Evolutionary conservation across 352 stramenopile genomes (phyloP).

Genomic region (Aphanomyces astaci): DNA sequence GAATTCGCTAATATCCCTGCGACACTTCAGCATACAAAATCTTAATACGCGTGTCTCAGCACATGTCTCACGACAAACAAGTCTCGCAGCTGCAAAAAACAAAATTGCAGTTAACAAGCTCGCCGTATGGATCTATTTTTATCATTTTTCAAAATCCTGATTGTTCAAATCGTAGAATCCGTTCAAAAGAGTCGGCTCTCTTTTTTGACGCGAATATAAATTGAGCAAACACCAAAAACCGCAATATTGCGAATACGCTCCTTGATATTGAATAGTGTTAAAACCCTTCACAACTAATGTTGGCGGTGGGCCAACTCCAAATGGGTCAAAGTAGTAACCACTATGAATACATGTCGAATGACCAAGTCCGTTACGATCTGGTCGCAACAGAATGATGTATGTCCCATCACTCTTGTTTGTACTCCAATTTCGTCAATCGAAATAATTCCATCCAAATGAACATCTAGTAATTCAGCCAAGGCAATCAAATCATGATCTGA

Average conservation of each 20-base stretch:
- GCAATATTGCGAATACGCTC: neutral
- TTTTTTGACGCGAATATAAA: neutral
- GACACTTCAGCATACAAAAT: no score
- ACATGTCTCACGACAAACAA: no score
- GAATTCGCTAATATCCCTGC: no score
- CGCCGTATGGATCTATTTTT: no score
- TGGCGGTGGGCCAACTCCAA: neutral
- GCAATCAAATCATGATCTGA: neutral
- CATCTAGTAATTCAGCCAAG: neutral
- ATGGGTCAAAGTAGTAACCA: neutral
- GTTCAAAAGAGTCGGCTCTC: neutral
- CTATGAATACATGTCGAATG: neutral
- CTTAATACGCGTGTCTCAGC: no score
- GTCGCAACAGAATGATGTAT: neutral
- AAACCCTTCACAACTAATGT: neutral
- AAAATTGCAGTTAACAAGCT: no score
- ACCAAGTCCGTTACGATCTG: neutral
- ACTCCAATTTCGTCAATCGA: neutral
- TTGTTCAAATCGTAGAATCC: neutral
- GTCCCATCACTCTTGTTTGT: neutral
- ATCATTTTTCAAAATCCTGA: neutral
- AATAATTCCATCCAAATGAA: constrained; percentile 1
- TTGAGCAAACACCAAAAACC: neutral
- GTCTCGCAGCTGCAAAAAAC: no score
- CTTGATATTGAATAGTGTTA: neutral